These are phyloP conservation scores for Ramicandelaber brevisporus DNA, from an alignment of 192 early-diverging fungal species.

Conservation along the genomic window DNA sequence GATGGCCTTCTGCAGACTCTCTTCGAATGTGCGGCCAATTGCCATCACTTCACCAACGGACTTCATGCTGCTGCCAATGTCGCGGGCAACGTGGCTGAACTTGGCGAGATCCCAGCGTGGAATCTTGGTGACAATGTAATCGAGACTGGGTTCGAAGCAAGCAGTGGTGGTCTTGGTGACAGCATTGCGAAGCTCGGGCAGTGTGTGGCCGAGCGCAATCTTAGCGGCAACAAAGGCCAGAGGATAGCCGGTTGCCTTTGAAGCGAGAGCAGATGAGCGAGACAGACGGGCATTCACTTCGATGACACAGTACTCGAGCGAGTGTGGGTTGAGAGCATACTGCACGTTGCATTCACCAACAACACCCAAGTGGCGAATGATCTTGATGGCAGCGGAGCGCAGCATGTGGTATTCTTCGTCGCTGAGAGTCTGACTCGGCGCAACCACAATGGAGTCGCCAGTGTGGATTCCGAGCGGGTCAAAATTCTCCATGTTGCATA, in stretches of 20 bases:
- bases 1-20: constrained; percentile 86
- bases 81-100: constrained; percentile 70
- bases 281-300: constrained; percentile 94
- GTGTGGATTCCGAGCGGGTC: constrained; percentile 96
- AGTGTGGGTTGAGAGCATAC: constrained; percentile 78
- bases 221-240: constrained; percentile 95
- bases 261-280: constrained; percentile 66
- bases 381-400: constrained; percentile 80
- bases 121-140: constrained; percentile 92
- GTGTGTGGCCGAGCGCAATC: constrained; percentile 69
- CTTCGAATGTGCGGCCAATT: constrained; percentile 91
- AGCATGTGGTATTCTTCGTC: constrained; percentile 95
- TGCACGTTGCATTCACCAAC: constrained; percentile 98
- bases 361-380: constrained; percentile 86
- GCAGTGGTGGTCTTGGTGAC: constrained; percentile 88
- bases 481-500: constrained; percentile 99
- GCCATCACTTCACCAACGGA: constrained; percentile 97
- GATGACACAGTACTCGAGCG: constrained; percentile 76
- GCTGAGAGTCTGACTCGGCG: constrained; percentile 83
- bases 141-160: constrained; percentile 89
- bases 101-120: constrained; percentile 93
- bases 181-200: constrained; percentile 66
- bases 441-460: constrained; percentile 97
- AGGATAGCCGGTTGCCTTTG: constrained; percentile 95
- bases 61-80: constrained; percentile 81